Conservation (phyloP, 106 monocot species). For the Apostasia shenzhenica region DNA sequence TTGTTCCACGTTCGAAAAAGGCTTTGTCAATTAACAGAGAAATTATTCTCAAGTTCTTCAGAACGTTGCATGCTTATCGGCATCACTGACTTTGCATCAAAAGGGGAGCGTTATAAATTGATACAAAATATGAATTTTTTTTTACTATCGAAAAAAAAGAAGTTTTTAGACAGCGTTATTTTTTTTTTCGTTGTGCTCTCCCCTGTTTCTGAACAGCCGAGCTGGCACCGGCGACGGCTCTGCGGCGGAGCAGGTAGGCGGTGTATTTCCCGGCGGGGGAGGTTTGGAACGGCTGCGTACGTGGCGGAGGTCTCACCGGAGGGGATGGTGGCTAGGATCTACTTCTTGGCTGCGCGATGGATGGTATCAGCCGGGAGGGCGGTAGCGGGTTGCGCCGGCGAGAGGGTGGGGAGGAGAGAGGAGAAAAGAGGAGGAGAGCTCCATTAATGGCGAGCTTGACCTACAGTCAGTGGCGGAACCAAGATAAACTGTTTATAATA, state of each 20-base stretch:
- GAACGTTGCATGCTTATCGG: too few relatives aligned
- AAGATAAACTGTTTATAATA: too few relatives aligned
- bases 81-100: too few relatives aligned
- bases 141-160: too few relatives aligned
- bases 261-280: constrained; percentile 49
- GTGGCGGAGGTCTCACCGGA: constrained; percentile 17
- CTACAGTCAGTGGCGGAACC: background rate
- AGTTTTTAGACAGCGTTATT: too few relatives aligned
- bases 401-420: background rate
- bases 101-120: too few relatives aligned
- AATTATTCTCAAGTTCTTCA: too few relatives aligned
- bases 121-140: too few relatives aligned
- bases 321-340: constrained; percentile 34
- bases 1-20: too few relatives aligned
- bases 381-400: background rate
- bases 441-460: background rate
- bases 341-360: constrained; percentile 30
- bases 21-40: too few relatives aligned
- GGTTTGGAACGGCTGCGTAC: constrained; percentile 24
- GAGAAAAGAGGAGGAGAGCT: background rate
- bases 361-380: constrained; percentile 17
- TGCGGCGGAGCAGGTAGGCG: constrained; percentile 32
- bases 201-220: constrained; percentile 16
- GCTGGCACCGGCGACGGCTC: constrained; percentile 26
- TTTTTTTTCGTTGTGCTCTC: constrained; percentile 4